Base-by-base conservation (phyloP, 1,284 basidiomycete genomes). In the Fomitopsis schrenkii region DNA sequence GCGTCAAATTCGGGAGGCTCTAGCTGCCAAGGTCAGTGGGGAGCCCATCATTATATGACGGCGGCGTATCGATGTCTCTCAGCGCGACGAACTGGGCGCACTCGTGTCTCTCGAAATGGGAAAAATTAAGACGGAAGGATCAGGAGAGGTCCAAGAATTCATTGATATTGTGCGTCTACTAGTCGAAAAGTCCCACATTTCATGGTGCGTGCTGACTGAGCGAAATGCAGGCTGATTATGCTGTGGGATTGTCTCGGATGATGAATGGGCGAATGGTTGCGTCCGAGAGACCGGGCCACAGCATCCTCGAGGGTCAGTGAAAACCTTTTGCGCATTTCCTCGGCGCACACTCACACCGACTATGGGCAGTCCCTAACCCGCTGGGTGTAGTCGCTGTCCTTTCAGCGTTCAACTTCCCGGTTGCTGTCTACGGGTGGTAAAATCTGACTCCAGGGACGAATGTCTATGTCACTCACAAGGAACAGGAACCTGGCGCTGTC, bases 401-500 rank as follows among this genome's bases (percentile, higher is more conserved):
- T 58, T 92, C 89, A 42, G 95, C 95, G 0, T 97, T 97, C 81
- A 97, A 97, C 75, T 97, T 97, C 75, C 95, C 95, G 8, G 90
- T 95, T 52, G 93, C 94, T 50, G 90, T 94, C 52, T 95, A 94
- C 74, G 93, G 90, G 66, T 94, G 93, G 91, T 89, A 50, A 30
- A 7, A 22, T 15, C 73, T 50, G 35, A 22, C 28, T 33, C 15
- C 12, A n/a, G 5, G 8, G 12, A 33, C 8, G 30, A 6, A 50
- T 12, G 28, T 12, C 2, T 50, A 17, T n/a, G 26, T 50, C 48
- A 30, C 26, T 33, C 28, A 50, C 48, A 5, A 5, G 5, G 28
- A 5, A 33, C 58, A 94, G 93, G 95, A 98, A 98, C 75, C 82
- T 97, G 52, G 85, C 94, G 1, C 81, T 98, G 35, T 94, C 94